Percentiles rank a stretch among this genome's conserved stretches.
phyloP scores from a whole-genome alignment of 202 grass and related monocot species.

The Digitaria exilis region DNA sequence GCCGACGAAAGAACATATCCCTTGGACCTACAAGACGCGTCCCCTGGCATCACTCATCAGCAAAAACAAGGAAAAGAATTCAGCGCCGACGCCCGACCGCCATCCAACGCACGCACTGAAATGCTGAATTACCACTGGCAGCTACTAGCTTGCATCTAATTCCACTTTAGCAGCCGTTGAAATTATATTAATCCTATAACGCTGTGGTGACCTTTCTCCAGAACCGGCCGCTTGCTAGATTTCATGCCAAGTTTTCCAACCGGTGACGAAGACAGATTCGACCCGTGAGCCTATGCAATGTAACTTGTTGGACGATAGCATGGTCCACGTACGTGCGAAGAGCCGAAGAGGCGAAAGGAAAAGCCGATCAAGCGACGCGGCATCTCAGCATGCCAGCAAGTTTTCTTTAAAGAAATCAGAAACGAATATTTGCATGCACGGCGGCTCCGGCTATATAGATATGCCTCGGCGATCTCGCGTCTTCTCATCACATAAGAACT shows the following conservation, averaged over 20 bases:
- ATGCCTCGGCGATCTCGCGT: neutral
- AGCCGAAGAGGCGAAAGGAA: neutral
- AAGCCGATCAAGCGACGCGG: neutral
- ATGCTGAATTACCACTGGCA: neutral
- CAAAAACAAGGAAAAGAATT: neutral
- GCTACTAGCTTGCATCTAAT: neutral
- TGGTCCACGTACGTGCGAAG: neutral
- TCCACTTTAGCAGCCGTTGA: neutral
- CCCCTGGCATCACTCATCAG: neutral
- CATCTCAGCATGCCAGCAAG: neutral
- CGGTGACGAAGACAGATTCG: neutral
- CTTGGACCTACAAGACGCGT: neutral
- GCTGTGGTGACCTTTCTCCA: neutral
- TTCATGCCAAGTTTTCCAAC: neutral
- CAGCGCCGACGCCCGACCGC: neutral
- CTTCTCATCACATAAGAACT: neutral
- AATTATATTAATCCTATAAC: neutral
- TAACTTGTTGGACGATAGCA: neutral
- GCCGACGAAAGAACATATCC: neutral
- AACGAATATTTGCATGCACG: neutral
- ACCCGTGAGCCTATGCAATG: neutral
- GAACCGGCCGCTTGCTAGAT: neutral
- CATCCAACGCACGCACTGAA: neutral
- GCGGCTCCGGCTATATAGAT: neutral
- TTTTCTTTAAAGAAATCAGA: neutral